These are phyloP conservation scores for Aspergillus sp. DNA, from an alignment of 2,329 filamentous ascomycete genomes.

Conservation along the genomic window DNA sequence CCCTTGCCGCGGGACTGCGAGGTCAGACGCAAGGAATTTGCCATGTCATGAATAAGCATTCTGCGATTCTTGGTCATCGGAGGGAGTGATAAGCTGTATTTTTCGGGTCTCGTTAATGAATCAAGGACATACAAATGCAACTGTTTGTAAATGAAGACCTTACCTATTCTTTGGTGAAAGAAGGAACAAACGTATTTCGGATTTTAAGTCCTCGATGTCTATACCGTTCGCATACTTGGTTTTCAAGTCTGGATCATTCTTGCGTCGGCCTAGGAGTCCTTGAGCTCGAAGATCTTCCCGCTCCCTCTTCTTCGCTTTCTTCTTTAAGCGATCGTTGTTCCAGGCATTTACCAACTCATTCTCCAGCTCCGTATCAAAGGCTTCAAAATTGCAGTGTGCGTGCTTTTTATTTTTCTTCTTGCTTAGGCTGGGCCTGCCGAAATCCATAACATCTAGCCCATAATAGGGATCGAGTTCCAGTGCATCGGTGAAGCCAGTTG, in stretches of 20 bases:
- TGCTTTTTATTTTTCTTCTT: conserved; percentile 65
- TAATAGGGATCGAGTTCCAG: conserved; percentile 62
- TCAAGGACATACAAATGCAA: background rate
- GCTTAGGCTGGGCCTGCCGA: conserved; percentile 67
- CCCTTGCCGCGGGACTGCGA: conserved; percentile 81
- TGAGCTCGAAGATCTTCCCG: conserved; percentile 67
- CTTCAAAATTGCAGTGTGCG: conserved; percentile 53
- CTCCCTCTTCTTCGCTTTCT: conserved; percentile 67
- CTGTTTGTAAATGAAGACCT: conserved; percentile 25
- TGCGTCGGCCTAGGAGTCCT: conserved; percentile 62
- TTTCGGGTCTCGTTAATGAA: conserved; percentile 10
- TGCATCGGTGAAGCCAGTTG: conserved; percentile 57
- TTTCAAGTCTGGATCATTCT: conserved; percentile 59
- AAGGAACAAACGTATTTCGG: conserved; percentile 73
- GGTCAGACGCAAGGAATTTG: conserved; percentile 71
- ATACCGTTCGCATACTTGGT: conserved; percentile 74
- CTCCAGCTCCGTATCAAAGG: conserved; percentile 69
- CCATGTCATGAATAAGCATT: conserved; percentile 77
- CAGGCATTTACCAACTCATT: conserved; percentile 59
- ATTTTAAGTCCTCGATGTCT: conserved; percentile 66
- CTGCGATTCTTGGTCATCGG: conserved; percentile 80
- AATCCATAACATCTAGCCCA: conserved; percentile 84
- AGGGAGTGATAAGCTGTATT: conserved; percentile 67
- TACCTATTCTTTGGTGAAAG: conserved; percentile 63
- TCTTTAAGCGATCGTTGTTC: conserved; percentile 69